Conservation (phyloP, 176 grass and related monocot species). For the Triticum monococcum region DNA sequence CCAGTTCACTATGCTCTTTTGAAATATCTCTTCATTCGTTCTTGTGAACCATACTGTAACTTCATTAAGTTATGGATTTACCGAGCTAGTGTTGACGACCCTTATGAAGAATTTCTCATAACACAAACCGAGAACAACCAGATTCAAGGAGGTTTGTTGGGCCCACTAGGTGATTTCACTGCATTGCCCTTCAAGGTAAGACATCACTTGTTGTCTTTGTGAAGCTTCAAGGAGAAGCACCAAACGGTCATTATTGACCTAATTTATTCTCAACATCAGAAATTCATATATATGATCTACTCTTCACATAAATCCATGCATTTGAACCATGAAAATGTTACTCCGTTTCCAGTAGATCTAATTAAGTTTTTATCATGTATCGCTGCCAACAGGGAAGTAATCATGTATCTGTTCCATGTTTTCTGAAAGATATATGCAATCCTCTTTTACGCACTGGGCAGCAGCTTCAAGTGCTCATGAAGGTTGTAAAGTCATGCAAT, state of each 20-base stretch:
- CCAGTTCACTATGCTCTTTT: constrained; percentile 76
- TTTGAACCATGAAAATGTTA: constrained; percentile 19
- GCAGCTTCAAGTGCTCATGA: constrained; percentile 96
- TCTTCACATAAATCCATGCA: background rate
- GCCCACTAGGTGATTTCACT: constrained; percentile 21
- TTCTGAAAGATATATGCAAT: constrained; percentile 71
- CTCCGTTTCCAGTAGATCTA: constrained; percentile 5
- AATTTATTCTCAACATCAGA: constrained; percentile 17
- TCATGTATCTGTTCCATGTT: constrained; percentile 76
- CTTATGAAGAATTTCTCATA: constrained; percentile 86
- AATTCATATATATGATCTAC: background rate
- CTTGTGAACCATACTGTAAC: constrained; percentile 84
- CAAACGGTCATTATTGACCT: background rate
- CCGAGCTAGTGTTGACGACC: constrained; percentile 67
- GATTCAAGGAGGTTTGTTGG: constrained; percentile 33
- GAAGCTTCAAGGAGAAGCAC: constrained; percentile 18
- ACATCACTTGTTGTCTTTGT: constrained; percentile 22
- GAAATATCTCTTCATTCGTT: constrained; percentile 78
- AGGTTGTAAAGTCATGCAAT: constrained; percentile 76
- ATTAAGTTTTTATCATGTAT: constrained; percentile 23
- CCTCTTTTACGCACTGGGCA: constrained; percentile 77
- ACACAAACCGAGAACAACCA: constrained; percentile 34
- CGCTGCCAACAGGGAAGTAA: constrained; percentile 62
- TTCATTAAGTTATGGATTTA: constrained; percentile 99
- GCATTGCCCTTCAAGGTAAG: constrained; percentile 66